Percentiles rank a stretch among this genome's conserved stretches.
Evolutionary conservation across 768 basidiomycete genomes (phyloP).

Genomic region (Russula brevipes): DNA sequence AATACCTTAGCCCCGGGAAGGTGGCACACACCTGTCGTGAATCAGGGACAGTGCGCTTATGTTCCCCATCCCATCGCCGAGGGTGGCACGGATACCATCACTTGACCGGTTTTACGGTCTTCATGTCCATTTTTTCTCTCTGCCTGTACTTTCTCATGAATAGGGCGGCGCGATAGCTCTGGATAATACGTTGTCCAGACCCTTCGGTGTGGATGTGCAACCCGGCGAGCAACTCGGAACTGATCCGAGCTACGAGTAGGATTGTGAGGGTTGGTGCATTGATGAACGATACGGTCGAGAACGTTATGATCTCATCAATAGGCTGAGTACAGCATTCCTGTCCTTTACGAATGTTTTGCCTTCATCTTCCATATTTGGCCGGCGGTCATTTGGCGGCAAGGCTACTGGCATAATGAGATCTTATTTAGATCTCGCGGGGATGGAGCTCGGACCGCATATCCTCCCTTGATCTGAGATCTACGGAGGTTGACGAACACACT

Average conservation of each 20-base stretch:
- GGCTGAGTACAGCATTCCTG: not conserved
- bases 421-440: constrained; percentile 3
- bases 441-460: constrained; percentile 13
- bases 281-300: constrained; percentile 1
- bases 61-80: not conserved
- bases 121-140: not conserved
- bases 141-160: not conserved
- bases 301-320: not conserved
- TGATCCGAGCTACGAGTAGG: not conserved
- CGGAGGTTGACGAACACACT: not conserved
- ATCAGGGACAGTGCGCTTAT: constrained; percentile 5
- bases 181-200: no score
- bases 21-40: not conserved
- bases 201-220: no score
- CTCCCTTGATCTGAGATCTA: not conserved
- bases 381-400: not conserved
- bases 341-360: not conserved
- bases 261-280: no score
- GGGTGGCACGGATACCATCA: not conserved
- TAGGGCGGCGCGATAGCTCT: no score
- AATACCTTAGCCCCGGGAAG: not conserved
- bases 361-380: not conserved
- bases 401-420: not conserved
- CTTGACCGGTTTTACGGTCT: no score
- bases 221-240: not conserved